Percentiles rank a stretch among this genome's conserved stretches.
phyloP scores from a whole-genome alignment of 208 protist species.

The Leishmania lainsoni region DNA sequence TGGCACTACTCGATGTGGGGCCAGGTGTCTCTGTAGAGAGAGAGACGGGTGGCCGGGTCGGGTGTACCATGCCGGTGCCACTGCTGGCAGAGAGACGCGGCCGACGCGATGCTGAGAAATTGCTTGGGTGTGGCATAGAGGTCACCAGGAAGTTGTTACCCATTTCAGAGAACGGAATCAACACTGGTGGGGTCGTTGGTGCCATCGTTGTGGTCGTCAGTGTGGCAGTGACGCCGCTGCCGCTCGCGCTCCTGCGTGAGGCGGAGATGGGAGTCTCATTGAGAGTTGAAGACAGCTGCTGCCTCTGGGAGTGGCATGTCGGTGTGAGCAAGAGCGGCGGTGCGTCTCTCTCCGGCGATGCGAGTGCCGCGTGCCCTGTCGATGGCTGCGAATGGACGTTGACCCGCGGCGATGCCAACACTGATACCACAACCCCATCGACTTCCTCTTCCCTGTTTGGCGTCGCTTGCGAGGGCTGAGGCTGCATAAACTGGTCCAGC shows the following conservation, averaged over 20 bases:
- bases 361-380: not conserved
- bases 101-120: not conserved
- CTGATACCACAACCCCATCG: not conserved
- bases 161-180: constrained; percentile 28
- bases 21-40: not conserved
- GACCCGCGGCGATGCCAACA: not conserved
- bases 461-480: constrained; percentile 2
- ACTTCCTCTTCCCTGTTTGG: not conserved
- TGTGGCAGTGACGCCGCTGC: not conserved
- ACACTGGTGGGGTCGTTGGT: not conserved
- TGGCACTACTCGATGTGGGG: not conserved
- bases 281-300: constrained; percentile 2
- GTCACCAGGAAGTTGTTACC: constrained; percentile 1
- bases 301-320: constrained; percentile 8
- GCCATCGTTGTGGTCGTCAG: not conserved
- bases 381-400: not conserved
- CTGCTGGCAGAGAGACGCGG: constrained; percentile 5
- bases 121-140: not conserved
- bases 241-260: not conserved
- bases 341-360: not conserved
- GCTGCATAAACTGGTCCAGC: constrained; percentile 50
- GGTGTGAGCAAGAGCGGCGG: constrained; percentile 14
- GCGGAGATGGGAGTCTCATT: constrained; percentile 9
- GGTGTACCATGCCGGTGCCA: not conserved
- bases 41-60: not conserved